Evolutionary conservation across 371 early-diverging fungal species (phyloP).

Genomic region (Encephalitozoon intestinalis): DNA sequence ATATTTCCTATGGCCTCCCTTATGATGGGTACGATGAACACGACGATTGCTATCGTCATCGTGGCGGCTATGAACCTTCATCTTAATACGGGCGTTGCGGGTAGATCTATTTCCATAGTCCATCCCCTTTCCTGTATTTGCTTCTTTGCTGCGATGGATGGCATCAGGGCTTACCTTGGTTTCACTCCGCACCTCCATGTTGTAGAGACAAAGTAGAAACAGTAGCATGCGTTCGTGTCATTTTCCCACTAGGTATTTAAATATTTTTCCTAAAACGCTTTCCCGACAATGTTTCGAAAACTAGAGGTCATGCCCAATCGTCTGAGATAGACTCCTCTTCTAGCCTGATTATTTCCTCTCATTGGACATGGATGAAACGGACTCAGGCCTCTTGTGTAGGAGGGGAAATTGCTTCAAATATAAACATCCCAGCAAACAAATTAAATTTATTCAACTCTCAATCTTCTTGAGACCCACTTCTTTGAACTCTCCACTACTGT

Average conservation of each 20-base stretch:
- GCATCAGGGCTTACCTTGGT: not conserved
- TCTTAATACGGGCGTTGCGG: not conserved
- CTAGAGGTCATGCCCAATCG: not conserved
- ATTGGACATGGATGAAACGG: constrained; percentile 2
- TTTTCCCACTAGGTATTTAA: not conserved
- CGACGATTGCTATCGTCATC: not conserved
- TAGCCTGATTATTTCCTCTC: not conserved
- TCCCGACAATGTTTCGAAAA: constrained; percentile 1
- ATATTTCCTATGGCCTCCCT: not conserved
- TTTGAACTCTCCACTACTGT: constrained; percentile 42
- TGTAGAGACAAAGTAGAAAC: constrained; percentile 10
- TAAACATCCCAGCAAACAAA: not conserved
- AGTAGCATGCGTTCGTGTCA: not conserved
- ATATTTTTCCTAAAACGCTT: constrained; percentile 14
- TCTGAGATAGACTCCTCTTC: not conserved
- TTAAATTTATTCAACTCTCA: constrained; percentile 10
- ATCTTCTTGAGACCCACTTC: constrained; percentile 24
- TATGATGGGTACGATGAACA: not conserved
- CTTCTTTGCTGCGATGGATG: not conserved
- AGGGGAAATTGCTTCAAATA: not conserved
- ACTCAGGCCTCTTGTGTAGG: not conserved
- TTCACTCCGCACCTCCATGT: not conserved
- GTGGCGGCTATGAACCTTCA: not conserved
- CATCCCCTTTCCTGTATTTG: not conserved
- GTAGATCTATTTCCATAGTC: constrained; percentile 8